A percentile compares a stretch with the other conserved stretches of the same genome.
These are phyloP conservation scores for Endoconidiophora polonica DNA, from an alignment of 2,329 filamentous ascomycete genomes.

Conservation along the genomic window DNA sequence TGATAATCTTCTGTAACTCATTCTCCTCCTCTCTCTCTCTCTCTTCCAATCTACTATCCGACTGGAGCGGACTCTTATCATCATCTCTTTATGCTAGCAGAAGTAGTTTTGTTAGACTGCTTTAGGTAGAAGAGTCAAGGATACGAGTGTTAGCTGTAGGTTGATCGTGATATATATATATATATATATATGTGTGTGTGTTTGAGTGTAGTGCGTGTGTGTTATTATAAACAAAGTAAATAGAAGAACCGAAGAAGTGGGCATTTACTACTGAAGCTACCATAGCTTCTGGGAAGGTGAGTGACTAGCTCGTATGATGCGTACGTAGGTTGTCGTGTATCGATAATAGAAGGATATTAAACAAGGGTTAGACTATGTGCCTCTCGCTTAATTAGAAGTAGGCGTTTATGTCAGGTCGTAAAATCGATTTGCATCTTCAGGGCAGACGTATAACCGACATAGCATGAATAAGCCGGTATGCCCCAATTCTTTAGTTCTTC, in stretches of 20 bases:
- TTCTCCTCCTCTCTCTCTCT: neutral
- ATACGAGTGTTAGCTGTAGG: constrained; percentile 8
- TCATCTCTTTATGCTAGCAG: neutral
- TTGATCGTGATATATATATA: neutral
- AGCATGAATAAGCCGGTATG: constrained; percentile 7
- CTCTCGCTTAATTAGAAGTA: no score
- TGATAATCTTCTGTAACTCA: neutral
- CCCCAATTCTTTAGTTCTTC: constrained; percentile 24
- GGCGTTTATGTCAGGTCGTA: neutral
- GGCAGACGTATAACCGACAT: constrained; percentile 22
- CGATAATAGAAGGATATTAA: neutral
- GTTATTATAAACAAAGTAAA: constrained; percentile 4
- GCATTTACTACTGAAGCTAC: no score
- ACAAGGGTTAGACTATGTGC: no score
- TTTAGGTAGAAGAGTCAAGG: neutral
- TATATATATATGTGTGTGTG: neutral
- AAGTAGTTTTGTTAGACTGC: neutral
- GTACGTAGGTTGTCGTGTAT: no score
- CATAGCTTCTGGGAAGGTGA: no score
- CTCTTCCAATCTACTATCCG: constrained; percentile 5
- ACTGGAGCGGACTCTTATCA: constrained; percentile 11
- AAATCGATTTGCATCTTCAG: neutral
- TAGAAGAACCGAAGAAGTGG: neutral
- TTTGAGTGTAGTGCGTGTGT: neutral
- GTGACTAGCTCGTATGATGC: no score